Base-by-base conservation (phyloP, 805 yeast species). In the Starmerella riodocensis region DNA sequence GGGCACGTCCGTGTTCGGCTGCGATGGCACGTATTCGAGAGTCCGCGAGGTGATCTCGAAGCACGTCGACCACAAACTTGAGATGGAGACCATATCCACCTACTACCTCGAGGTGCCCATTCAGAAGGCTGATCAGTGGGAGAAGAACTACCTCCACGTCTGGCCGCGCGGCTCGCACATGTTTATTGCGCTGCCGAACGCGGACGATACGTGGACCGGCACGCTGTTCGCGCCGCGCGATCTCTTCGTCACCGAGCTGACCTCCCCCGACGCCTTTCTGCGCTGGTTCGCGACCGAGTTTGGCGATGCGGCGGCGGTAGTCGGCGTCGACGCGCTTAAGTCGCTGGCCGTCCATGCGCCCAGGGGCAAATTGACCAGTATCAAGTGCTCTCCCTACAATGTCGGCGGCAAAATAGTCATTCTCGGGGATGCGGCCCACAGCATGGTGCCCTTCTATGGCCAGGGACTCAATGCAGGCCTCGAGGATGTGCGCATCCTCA, bases 381-480 rank as follows among this genome's bases (percentile, higher is more conserved):
- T 81, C 6, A 69, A 69, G 34, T 77, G 82, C 49, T 61, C 62
- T 36, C 84, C 88, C 2, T 86, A 83, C 60, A 73, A 82, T 53
- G 68, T 65, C 33, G 57, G 65, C 30, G 80, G 75, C 34, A 70
- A 71, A 41, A 76, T 76, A 13, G 62, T 86, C 8, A 61, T 86
- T 11, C 61, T 86, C 22, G 96, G 96, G 5, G 96, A 86, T 57
- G 94, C 96, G 1, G 93, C 96, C 0, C 96, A 86, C 60, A 74
- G 91, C 22, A 86, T 85, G 94, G 96, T 86, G 5, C 96, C 96
- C n/a, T 86, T 86, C 58, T 86, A 85, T 55, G 96, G 96, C 8
- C 96, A 86, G 58, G 96, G 96, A 4, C 79, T 86, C 88, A 86
- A 86, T 58, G 82, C 94, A 55, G 96, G 96, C 1, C 79, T 86